Evolutionary conservation across 345 rosid genomes (phyloP).

Genomic region (Toxicodendron radicans): DNA sequence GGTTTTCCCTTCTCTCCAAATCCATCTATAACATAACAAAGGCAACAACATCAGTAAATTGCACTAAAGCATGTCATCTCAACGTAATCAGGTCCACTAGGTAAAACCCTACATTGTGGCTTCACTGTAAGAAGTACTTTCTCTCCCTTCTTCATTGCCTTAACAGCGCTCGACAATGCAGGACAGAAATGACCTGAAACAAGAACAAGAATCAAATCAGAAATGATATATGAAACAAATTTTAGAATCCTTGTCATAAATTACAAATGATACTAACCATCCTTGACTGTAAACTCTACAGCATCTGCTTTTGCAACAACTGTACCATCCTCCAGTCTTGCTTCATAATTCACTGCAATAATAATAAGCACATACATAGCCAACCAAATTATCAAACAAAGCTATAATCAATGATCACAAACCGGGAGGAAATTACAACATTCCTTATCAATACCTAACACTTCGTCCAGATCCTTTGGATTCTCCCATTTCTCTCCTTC

Average conservation of each 20-base stretch:
- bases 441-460: slow-evolving; percentile 42
- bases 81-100: background rate
- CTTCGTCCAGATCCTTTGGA: slow-evolving; percentile 85
- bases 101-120: slow-evolving; percentile 56
- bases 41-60: slow-evolving; percentile 7
- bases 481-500: slow-evolving; percentile 81
- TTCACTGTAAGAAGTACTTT: slow-evolving; percentile 76
- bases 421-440: too few relatives aligned
- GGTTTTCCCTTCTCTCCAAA: slow-evolving; percentile 87
- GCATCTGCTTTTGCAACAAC: slow-evolving; percentile 68
- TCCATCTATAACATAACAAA: slow-evolving; percentile 56
- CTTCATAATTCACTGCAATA: slow-evolving; percentile 71
- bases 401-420: background rate
- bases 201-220: background rate
- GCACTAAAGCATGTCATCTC: background rate
- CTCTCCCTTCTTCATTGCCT: slow-evolving; percentile 91
- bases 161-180: slow-evolving; percentile 72
- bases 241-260: too few relatives aligned
- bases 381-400: background rate
- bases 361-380: background rate
- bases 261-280: slow-evolving; percentile 45
- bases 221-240: background rate
- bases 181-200: slow-evolving; percentile 77
- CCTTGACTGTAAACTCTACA: slow-evolving; percentile 71
- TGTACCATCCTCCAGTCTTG: slow-evolving; percentile 72